Evolutionary conservation across 768 basidiomycete genomes (phyloP), one percentile per base, ranked within the genome.

Genomic region (Rossbeevera mucosa): DNA sequence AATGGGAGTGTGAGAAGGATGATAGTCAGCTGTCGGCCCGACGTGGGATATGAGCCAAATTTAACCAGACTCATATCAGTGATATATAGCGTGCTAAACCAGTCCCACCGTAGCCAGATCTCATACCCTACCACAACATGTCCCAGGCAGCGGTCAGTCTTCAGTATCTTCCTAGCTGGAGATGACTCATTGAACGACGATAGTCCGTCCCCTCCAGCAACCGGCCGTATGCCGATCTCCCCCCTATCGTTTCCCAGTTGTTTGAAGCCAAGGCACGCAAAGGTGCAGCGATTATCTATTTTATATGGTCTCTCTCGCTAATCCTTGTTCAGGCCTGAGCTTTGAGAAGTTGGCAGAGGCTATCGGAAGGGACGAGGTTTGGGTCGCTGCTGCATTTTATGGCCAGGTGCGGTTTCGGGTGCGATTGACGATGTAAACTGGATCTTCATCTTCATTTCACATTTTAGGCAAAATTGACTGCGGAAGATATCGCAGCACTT

Each of bases 321-420:
- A 54, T 22, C 20, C 36, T 24, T 26, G 5, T 30, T 24, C 43
- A 87, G 86, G 83, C 14, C 58, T 85, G 54, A 82, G 83, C 13
- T 92, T 91, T 55, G 86, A 82, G 51, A 72, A 79, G 33, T 80
- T 92, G 57, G 88, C 78, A 11, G 72, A 82, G 52, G 74, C 73
- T 7, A 77, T 92, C 48, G 80, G 77, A 21, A 83, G 77, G 64
- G 85, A 89, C 63, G 90, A 92, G 61, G 76, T 91, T 22, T 92
- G 88, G 87, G 76, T 91, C 22, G 89, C 89, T 3, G 81, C 89
- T 6, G 82, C 83, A 44, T 88, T 92, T 69, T 90, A 89, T 59
- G 89, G 84, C 7, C 89, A 91, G 73, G 86, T 86, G 53, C 20
- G 71, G 59, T 41, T 24, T 48, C 36, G 21, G 11, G 31, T 29